Base-by-base conservation (phyloP, 73 alveolate species). In the Paramecium pentaurelia region DNA sequence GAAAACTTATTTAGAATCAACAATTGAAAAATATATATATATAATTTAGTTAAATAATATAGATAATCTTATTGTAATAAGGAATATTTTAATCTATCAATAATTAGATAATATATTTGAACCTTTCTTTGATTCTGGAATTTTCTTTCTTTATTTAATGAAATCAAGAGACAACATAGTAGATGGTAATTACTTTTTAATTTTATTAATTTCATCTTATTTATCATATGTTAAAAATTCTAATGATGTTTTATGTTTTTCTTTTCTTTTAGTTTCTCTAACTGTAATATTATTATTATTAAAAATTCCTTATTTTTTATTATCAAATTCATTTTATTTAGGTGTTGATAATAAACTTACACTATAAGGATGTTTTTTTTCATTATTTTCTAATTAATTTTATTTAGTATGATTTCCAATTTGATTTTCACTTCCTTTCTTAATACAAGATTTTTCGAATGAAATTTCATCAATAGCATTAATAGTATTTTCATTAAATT, bases 401-500 rank as follows among this genome's bases (percentile, higher is more conserved):
- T 54, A 54, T 54, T 3, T 54, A n/a, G 32, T 18, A 4, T 18
- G 70, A 54, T 54, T 54, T 18, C 20, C 70, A 22, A 54, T 54
- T 54, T n/a, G 8, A 18, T 54, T 54, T 18, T 54, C 70, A 18
- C 70, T 54, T n/a, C 47, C 84, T 64, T 64, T 64, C 6, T 64
- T 64, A 14, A 27, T 7, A 14, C 16, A 6, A 28, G 84, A 64
- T 64, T 34, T 64, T 64, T 64, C 84, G 12, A 64, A 64, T 3
- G 84, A 64, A 28, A 64, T 64, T 32, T 64, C 84, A 34, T 64
- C 84, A 28, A 64, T 64, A 32, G 84, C 84, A 64, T 64, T 64
- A 12, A 64, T 40, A 20, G 34, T 37, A 73, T 37, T 73, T 73
- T 73, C 60, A 73, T 73, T 73, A 73, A 73, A 73, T 73, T 73